Evolutionary conservation across 177 flowering plant species (phyloP).

Genomic region (Vitis hybrid): DNA sequence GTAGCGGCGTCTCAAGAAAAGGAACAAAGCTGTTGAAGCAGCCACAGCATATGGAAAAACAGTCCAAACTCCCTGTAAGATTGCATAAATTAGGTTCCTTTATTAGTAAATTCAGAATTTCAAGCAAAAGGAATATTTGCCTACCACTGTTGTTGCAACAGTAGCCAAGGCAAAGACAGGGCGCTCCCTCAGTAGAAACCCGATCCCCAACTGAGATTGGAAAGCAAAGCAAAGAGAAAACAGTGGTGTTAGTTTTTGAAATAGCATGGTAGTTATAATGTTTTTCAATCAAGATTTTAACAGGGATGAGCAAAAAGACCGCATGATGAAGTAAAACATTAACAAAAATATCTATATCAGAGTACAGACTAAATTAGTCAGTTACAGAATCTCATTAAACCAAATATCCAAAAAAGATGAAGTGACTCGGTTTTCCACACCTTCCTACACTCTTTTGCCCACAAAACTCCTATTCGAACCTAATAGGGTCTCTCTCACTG

Average conservation of each 20-base stretch:
- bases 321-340: too few species aligned
- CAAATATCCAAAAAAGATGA: too few species aligned
- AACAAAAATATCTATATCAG: too few species aligned
- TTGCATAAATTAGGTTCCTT: constrained; percentile 14
- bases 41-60: constrained; percentile 76
- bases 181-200: constrained; percentile 71
- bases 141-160: constrained; percentile 85
- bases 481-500: too few species aligned
- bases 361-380: too few species aligned
- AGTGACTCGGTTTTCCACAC: too few species aligned
- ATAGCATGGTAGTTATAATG: neutral
- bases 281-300: too few species aligned
- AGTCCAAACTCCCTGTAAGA: constrained; percentile 80
- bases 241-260: neutral
- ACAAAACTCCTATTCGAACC: too few species aligned
- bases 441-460: too few species aligned
- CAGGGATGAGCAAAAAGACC: too few species aligned
- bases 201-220: constrained; percentile 58
- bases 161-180: constrained; percentile 80
- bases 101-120: neutral
- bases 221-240: constrained; percentile 1
- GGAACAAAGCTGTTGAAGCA: constrained; percentile 63
- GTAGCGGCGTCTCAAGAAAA: constrained; percentile 45
- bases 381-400: too few species aligned
- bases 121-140: constrained; percentile 5